phyloP scores from a whole-genome alignment of 345 rosid genomes.

The Eucalyptus cloeziana region DNA sequence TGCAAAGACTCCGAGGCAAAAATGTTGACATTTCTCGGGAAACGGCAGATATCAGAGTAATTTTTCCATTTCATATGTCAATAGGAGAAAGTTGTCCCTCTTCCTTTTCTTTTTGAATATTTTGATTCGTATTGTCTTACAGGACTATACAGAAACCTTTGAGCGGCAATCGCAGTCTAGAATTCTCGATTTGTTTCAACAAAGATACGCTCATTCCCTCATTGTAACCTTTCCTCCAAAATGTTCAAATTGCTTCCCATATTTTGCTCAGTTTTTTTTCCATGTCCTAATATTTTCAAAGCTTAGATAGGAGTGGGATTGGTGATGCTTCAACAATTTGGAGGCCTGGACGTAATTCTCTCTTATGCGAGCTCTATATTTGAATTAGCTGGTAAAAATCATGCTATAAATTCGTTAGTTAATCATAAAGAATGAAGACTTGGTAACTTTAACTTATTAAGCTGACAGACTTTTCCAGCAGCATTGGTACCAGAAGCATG shows the following conservation, averaged over 20 bases:
- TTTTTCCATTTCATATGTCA: neutral
- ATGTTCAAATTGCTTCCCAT: neutral
- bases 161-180: neutral
- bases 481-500: neutral
- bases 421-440: neutral
- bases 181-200: slow-evolving; percentile 21
- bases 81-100: neutral
- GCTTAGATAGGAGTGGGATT: slow-evolving; percentile 44
- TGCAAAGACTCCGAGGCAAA: slow-evolving; percentile 31
- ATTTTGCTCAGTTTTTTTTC: neutral
- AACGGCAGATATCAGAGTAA: slow-evolving; percentile 30
- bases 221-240: neutral
- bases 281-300: neutral
- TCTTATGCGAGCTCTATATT: slow-evolving; percentile 39
- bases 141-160: slow-evolving; percentile 21
- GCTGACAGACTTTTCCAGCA: neutral
- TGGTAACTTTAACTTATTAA: neutral
- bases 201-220: slow-evolving; percentile 24
- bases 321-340: slow-evolving; percentile 28
- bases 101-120: neutral
- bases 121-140: neutral
- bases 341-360: slow-evolving; percentile 22
- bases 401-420: neutral
- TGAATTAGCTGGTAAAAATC: slow-evolving; percentile 23
- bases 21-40: slow-evolving; percentile 28